phyloP scores from a whole-genome alignment of 1,284 basidiomycete genomes.

The Rhodotorula sp. region DNA sequence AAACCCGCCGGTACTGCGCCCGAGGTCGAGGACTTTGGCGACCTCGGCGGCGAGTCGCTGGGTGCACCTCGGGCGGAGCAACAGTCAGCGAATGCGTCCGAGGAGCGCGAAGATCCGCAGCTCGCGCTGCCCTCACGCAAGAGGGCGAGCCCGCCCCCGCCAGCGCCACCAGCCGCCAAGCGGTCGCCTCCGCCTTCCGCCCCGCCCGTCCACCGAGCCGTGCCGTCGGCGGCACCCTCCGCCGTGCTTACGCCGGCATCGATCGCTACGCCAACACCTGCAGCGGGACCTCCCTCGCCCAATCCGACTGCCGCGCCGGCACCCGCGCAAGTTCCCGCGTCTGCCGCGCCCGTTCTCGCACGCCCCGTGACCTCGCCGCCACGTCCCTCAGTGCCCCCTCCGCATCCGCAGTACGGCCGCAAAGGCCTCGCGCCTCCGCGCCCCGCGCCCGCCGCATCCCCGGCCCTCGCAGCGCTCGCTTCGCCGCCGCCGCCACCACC shows the following conservation, averaged over 20 bases:
- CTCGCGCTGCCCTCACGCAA: background rate
- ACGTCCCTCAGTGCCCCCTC: background rate
- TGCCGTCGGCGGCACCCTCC: background rate
- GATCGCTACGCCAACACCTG: background rate
- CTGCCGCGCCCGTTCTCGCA: too few species aligned
- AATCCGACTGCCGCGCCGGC: background rate
- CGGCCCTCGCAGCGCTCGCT: too few species aligned
- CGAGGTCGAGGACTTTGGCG: conserved; percentile 28
- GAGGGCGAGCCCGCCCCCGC: background rate
- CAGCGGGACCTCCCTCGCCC: background rate
- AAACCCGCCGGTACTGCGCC: background rate
- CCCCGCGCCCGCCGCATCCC: background rate
- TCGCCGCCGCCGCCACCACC: background rate
- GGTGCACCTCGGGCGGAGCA: background rate
- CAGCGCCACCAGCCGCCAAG: background rate
- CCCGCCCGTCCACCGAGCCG: too few species aligned
- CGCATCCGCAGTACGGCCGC: background rate
- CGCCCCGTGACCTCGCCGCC: background rate
- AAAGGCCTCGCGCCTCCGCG: background rate
- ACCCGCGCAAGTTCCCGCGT: too few species aligned
- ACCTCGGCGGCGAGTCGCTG: background rate
- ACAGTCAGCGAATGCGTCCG: too few species aligned
- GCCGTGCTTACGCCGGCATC: background rate
- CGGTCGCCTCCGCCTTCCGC: background rate
- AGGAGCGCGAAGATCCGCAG: too few species aligned